Base-by-base conservation (phyloP, 208 protist species). In the Histomonas meleagridis region DNA sequence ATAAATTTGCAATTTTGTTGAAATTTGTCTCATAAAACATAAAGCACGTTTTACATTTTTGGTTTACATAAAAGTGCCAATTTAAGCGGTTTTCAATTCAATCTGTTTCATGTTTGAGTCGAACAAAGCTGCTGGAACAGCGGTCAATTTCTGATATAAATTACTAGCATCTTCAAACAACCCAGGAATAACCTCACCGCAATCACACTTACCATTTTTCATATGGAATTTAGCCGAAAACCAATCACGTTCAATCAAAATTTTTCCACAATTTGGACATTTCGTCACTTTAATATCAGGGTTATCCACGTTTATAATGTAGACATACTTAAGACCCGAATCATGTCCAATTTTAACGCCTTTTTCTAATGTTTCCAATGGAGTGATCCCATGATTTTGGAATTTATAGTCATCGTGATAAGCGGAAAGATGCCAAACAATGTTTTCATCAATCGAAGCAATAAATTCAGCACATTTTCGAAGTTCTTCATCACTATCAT, bases 341-440 rank as follows among this genome's bases (percentile, higher is more conserved):
- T 86, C 55, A 5, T 86, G 23, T 1, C 76, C 76, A 38, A 86
- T 86, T 0, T 43, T 46, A 35, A 48, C 76, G 12, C 46, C 76
- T 14, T 46, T 46, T 46, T 86, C 26, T 18, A 86, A 46, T n/a
- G 76, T 86, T 38, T 51, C 18, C 18, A 86, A 14, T 16, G 76
- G 76, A 57, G 76, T 86, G 9, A 40, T 43, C 32, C 76, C 76
- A n/a, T 23, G 23, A 26, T 46, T 46, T 43, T 32, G 16, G 46
- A 86, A 86, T n/a, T 86, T 51, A 48, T 86, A 86, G 18, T 86
- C 76, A 86, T 86, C 76, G 35, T 86, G 76, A 55, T 86, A 86
- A 38, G 76, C 76, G 18, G 76, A 86, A 55, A 86, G 5, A 16
- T 86, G 76, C 76, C 76, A 86, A 26, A n/a, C 26, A 55, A 86